Conservation (phyloP, 352 stramenopile genomes). For the Discostella stelligera region DNA sequence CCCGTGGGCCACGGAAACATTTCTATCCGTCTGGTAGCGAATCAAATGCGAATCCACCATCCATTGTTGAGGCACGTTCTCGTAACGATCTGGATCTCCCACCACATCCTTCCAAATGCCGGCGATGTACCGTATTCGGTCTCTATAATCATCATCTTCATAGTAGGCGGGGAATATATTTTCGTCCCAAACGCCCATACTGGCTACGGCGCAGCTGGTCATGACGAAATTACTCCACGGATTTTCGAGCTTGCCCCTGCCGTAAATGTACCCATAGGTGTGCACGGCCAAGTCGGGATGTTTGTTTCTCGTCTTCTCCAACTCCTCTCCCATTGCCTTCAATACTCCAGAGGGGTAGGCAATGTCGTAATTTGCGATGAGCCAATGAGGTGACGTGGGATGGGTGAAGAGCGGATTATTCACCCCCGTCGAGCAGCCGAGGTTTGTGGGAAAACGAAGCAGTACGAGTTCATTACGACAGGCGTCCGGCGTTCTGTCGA, state of each 20-base stretch:
- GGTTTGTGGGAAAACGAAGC: constrained; percentile 40
- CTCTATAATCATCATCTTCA: constrained; percentile 46
- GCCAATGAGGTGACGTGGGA: constrained; percentile 34
- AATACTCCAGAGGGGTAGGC: constrained; percentile 36
- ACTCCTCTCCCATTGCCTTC: constrained; percentile 21
- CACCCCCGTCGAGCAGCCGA: constrained; percentile 36
- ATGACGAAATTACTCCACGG: constrained; percentile 54
- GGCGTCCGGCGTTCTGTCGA: not conserved
- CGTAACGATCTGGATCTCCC: constrained; percentile 8
- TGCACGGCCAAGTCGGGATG: constrained; percentile 34
- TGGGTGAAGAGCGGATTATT: constrained; percentile 46
- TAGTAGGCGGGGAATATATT: constrained; percentile 50
- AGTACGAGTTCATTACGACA: constrained; percentile 46
- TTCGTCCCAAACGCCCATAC: constrained; percentile 43
- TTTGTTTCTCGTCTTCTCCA: constrained; percentile 15
- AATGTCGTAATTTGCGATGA: constrained; percentile 52
- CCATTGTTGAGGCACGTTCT: constrained; percentile 16
- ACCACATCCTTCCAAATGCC: constrained; percentile 32
- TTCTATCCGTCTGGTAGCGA: constrained; percentile 43
- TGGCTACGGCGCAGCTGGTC: constrained; percentile 37
- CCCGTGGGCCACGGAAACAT: constrained; percentile 40
- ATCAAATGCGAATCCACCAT: constrained; percentile 48
- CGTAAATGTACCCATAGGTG: constrained; percentile 48
- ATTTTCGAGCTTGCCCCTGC: constrained; percentile 43
- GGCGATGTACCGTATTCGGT: constrained; percentile 43